Base-by-base conservation (phyloP, 495 filamentous ascomycete species). In the Xylaria nigripes region DNA sequence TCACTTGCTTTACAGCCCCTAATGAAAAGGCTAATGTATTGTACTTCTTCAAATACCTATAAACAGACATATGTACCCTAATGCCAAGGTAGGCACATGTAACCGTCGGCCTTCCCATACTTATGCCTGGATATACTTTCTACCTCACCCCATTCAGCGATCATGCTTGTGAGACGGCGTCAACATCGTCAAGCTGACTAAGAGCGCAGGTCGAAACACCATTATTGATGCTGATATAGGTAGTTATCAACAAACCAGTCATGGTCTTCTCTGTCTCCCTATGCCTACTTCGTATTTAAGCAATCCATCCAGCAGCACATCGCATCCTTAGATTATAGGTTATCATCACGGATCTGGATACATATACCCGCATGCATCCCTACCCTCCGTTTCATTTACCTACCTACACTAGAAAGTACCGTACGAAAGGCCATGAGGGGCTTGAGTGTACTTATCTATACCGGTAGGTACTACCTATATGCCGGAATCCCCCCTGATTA, bases 401-500 rank as follows among this genome's bases (percentile, higher is more conserved):
- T 27, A 38, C 12, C 25, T 19, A 36, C 6, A n/a, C n/a, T n/a
- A 24, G 38, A 16, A 7, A 23, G 16, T n/a, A 36, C 6, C 15
- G 2, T 13, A 36, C 32, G 15, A 8, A 12, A 10, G 29, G 13
- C 21, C 42, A 25, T n/a, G 15, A n/a, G n/a, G n/a, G n/a, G n/a
- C n/a, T n/a, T n/a, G n/a, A n/a, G n/a, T n/a, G n/a, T n/a, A n/a
- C n/a, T n/a, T n/a, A n/a, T n/a, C n/a, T n/a, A n/a, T 16, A 23
- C 42, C 43, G 21, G 5, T 25, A 24, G n/a, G n/a, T n/a, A n/a
- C 30, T 55, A 49, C 50, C 23, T n/a, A 36, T 49, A 36, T 55
- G 38, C 53, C 45, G 46, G 27, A 22, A 29, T 6, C 9, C 1
- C 36, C 27, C 15, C 25, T 19, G 23, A 23, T 27, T 32, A 38